Conservation (phyloP, 2,329 filamentous ascomycete genomes). For the Monosporascus sp. region DNA sequence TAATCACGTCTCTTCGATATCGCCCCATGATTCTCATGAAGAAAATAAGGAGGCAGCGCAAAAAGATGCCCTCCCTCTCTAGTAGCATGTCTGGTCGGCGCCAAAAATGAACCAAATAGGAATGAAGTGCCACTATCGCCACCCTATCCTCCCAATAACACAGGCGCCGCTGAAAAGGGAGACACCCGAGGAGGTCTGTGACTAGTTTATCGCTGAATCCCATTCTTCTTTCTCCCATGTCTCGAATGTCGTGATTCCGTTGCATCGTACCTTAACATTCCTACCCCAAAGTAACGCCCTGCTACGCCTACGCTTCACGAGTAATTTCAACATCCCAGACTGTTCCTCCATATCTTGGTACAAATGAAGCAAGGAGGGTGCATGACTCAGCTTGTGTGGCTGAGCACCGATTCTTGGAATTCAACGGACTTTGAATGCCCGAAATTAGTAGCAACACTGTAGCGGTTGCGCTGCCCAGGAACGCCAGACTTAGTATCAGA, state of each 20-base stretch:
- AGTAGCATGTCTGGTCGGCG: neutral
- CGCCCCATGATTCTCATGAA: neutral
- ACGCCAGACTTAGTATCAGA: constrained; percentile 3
- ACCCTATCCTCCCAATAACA: neutral
- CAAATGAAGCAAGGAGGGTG: neutral
- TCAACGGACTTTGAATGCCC: neutral
- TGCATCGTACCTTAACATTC: neutral
- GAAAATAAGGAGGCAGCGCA: neutral
- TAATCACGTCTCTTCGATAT: neutral
- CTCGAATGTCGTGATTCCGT: neutral
- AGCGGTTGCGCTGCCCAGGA: neutral
- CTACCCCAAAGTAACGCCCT: neutral
- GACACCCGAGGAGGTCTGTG: neutral
- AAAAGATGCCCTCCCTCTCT: neutral
- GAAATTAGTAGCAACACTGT: neutral
- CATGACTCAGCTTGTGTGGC: neutral
- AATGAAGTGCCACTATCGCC: neutral
- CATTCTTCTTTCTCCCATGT: neutral
- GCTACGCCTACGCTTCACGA: neutral
- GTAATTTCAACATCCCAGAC: neutral
- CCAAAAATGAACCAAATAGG: neutral
- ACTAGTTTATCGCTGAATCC: neutral
- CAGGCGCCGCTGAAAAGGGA: neutral
- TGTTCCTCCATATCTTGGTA: neutral
- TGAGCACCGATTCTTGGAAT: neutral